phyloP scores from a whole-genome alignment of 306 rosid species.

The Senna tora region DNA sequence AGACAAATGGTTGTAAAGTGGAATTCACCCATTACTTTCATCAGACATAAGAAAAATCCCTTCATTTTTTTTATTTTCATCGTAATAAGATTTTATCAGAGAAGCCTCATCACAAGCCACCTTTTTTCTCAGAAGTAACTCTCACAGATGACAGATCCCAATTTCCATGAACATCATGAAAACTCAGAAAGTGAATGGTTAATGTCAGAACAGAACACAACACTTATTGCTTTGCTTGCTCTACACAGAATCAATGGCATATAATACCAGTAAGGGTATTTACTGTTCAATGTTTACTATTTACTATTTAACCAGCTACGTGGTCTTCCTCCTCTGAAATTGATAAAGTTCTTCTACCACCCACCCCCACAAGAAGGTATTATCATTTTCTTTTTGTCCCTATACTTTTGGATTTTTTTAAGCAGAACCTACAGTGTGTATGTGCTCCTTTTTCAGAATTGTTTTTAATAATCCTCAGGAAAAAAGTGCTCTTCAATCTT shows the following conservation, averaged over 20 bases:
- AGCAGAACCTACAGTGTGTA: constrained; percentile 42
- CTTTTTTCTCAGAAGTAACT: constrained; percentile 42
- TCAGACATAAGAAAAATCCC: constrained; percentile 42
- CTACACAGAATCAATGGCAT: constrained; percentile 30
- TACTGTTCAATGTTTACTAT: constrained; percentile 29
- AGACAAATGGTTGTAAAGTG: constrained; percentile 59
- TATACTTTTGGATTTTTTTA: constrained; percentile 58
- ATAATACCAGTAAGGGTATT: constrained; percentile 9
- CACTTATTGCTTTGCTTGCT: constrained; percentile 25
- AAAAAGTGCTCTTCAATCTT: constrained; percentile 44
- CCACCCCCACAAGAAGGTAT: constrained; percentile 43
- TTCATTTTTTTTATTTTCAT: constrained; percentile 42
- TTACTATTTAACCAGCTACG: constrained; percentile 49
- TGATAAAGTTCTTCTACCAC: constrained; percentile 44
- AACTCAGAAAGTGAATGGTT: constrained; percentile 44
- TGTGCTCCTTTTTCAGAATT: constrained; percentile 36
- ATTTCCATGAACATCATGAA: constrained; percentile 39
- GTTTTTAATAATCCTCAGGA: constrained; percentile 40
- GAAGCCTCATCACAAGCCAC: constrained; percentile 40
- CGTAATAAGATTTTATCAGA: constrained; percentile 43
- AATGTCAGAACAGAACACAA: constrained; percentile 28
- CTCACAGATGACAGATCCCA: constrained; percentile 46
- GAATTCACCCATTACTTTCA: constrained; percentile 44
- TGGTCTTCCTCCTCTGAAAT: constrained; percentile 41
- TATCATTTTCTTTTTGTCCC: constrained; percentile 63